Evolutionary conservation across 148 eudicot genomes (phyloP), one percentile per base, ranked within the genome.

Genomic region (Polygonum maritimum): DNA sequence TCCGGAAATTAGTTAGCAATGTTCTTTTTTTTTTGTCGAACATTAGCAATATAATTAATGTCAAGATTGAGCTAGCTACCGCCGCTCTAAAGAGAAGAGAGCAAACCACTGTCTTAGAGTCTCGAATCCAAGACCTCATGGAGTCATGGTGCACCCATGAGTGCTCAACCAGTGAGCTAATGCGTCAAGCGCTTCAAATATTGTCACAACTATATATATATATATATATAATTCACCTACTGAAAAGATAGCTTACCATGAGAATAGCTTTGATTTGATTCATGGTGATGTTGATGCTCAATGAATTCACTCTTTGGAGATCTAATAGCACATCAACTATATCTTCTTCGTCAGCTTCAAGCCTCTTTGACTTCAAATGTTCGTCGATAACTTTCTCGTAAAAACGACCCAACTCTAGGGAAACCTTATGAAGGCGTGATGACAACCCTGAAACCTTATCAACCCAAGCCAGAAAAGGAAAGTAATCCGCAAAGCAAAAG

Each of bases 351-450:
- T 58, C 22, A 51, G 47, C 63, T 21, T 57, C 22, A 51, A 38
- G 79, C 48, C 12, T 75, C 1, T 11, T 55, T 14, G 72, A 51
- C 15, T 74, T 47, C 7, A 77, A 78, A 76, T 83, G 81, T 1
- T 83, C 78, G 36, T 78, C n/a, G 6, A 83, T 80, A 19, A 80
- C 73, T 57, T 83, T 75, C 6, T 80, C 73, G 57, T 76, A 83
- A 39, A 78, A 80, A 1, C 21, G 70, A 62, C 78, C 83, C 65
- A 83, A 57, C 7, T 76, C 55, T 38, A 73, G 54, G 52, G 80
- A 83, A 0, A 35, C 54, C 16, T 31, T 83, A 55, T 83, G 79
- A 26, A 80, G 83, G 48, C 73, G 76, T 5, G 71, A 48, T 2
- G 51, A 41, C 11, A 13, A 9, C 33, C 81, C 83, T 2, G 35